Percentiles rank a stretch among this genome's conserved stretches.
phyloP scores from a whole-genome alignment of 177 flowering plant species.

The Vitis hybrid region DNA sequence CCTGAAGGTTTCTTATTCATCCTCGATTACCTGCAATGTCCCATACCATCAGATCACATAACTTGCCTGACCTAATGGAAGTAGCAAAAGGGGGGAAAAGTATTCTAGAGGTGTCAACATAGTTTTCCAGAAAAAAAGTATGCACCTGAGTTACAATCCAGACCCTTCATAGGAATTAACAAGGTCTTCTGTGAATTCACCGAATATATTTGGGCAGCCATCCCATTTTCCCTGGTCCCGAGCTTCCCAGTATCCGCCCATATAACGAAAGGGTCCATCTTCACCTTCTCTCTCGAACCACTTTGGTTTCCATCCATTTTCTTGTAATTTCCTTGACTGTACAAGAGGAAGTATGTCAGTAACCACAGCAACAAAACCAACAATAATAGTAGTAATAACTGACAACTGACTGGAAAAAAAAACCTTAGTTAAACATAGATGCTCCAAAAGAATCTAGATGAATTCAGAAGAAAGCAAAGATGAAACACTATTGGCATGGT shows the following conservation, averaged over 20 bases:
- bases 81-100: background rate
- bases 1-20: too few relatives aligned
- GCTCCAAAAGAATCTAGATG: background rate
- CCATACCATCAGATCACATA: too few relatives aligned
- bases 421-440: too few relatives aligned
- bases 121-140: background rate
- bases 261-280: slow-evolving; percentile 58
- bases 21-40: too few relatives aligned
- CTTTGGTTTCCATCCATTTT: slow-evolving; percentile 86
- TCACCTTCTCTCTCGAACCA: slow-evolving; percentile 74
- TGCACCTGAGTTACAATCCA: slow-evolving; percentile 24
- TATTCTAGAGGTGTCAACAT: background rate
- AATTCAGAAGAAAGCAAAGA: background rate
- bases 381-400: background rate
- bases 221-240: slow-evolving; percentile 71
- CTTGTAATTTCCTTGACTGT: slow-evolving; percentile 93
- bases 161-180: slow-evolving; percentile 24
- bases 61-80: background rate
- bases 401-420: too few relatives aligned
- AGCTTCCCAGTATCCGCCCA: slow-evolving; percentile 96
- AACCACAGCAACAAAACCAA: background rate
- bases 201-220: slow-evolving; percentile 73
- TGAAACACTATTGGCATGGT: background rate
- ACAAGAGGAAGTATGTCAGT: background rate
- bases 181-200: slow-evolving; percentile 53